Percentiles rank a stretch among this genome's conserved stretches.
phyloP scores from a whole-genome alignment of 2,329 filamentous ascomycete genomes.

The Cercospora nicotianae region DNA sequence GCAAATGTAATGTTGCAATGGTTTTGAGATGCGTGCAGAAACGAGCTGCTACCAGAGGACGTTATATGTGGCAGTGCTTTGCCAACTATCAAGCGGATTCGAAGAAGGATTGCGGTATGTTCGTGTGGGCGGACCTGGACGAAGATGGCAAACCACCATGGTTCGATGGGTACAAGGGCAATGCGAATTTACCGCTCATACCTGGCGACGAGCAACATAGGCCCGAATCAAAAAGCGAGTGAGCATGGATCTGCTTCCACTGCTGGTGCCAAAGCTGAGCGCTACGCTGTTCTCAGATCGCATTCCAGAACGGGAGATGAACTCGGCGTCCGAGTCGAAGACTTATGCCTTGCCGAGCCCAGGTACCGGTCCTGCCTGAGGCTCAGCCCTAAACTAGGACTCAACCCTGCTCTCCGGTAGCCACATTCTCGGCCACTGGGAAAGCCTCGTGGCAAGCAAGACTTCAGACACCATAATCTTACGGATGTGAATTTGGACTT shows the following conservation, averaged over 20 bases:
- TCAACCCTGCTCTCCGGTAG: neutral
- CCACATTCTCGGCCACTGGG: neutral
- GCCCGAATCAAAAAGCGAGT: neutral
- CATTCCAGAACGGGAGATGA: neutral
- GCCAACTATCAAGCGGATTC: conserved; percentile 65
- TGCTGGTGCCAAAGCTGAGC: too few relatives aligned
- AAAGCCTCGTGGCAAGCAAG: neutral
- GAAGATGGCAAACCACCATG: conserved; percentile 79
- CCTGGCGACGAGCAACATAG: neutral
- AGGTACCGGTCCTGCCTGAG: neutral
- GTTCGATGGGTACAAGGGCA: conserved; percentile 41
- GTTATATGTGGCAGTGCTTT: conserved; percentile 95
- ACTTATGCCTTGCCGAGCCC: neutral
- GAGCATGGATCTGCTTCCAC: neutral
- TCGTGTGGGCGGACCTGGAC: conserved; percentile 83
- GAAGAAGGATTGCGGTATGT: conserved; percentile 67
- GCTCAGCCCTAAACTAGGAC: neutral
- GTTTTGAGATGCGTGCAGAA: conserved; percentile 76
- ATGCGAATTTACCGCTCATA: conserved; percentile 32
- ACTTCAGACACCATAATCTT: neutral
- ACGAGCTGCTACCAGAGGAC: conserved; percentile 72
- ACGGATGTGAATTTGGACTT: neutral
- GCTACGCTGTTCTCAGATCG: neutral
- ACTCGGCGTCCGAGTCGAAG: neutral
- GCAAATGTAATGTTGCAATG: conserved; percentile 68